Conservation (phyloP, 495 filamentous ascomycete genomes). For the Podospora pseudopauciseta region DNA sequence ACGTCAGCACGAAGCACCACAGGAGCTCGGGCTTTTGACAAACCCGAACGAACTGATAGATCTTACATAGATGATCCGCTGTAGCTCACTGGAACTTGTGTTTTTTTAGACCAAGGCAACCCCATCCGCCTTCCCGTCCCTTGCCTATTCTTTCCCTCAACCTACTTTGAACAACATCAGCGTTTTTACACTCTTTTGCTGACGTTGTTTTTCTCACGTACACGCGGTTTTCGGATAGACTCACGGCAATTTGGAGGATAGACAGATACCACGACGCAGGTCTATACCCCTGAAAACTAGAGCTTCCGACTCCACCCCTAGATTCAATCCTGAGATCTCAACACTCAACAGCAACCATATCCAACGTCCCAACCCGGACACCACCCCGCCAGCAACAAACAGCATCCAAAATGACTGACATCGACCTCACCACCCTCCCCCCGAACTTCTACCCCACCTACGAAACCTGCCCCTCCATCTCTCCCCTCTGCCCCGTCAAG, state of each 20-base stretch:
- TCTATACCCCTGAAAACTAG: no score
- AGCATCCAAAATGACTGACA: background rate
- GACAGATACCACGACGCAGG: no score
- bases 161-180: background rate
- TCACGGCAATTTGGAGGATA: background rate
- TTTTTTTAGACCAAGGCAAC: background rate
- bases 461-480: slow-evolving; percentile 47
- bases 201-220: background rate
- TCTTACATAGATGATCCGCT: background rate
- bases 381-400: no score
- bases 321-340: background rate
- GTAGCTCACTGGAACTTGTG: background rate
- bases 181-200: background rate
- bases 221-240: background rate
- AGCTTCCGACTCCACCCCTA: no score
- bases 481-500: slow-evolving; percentile 51
- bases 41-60: background rate
- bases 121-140: background rate
- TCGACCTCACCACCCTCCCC: slow-evolving; percentile 3
- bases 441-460: slow-evolving; percentile 27
- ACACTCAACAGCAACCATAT: background rate
- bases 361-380: background rate
- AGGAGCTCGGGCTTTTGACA: background rate
- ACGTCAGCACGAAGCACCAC: background rate
- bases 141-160: background rate